Evolutionary conservation across 495 filamentous ascomycete genomes (phyloP).

Genomic region (Penicillium taxi): DNA sequence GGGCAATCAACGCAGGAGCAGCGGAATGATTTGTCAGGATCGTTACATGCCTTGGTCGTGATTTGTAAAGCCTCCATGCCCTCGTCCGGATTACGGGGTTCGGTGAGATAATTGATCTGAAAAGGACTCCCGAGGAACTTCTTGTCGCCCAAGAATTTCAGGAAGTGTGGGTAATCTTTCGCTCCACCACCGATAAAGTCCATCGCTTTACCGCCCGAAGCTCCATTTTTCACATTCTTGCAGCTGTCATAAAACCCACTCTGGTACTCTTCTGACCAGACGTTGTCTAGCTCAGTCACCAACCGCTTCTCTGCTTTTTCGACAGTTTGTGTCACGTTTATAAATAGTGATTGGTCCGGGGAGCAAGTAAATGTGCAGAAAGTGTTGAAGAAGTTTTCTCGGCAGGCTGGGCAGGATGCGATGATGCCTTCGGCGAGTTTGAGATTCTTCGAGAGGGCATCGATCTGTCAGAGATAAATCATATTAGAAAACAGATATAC

Average conservation of each 20-base stretch:
- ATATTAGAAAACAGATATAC: too few species aligned
- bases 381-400: constrained; percentile 93
- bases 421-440: constrained; percentile 84
- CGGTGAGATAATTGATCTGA: constrained; percentile 83
- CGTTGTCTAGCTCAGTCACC: constrained; percentile 81
- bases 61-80: constrained; percentile 60
- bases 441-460: constrained; percentile 69
- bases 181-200: constrained; percentile 92
- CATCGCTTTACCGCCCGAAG: constrained; percentile 86
- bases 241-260: constrained; percentile 91
- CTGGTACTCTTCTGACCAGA: constrained; percentile 82
- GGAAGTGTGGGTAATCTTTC: constrained; percentile 74
- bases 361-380: constrained; percentile 98
- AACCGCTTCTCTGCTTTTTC: constrained; percentile 57
- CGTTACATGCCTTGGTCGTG: constrained; percentile 76
- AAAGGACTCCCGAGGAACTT: constrained; percentile 86
- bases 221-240: constrained; percentile 96
- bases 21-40: constrained; percentile 70
- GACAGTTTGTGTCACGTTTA: constrained; percentile 85
- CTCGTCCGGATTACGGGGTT: constrained; percentile 44
- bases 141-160: constrained; percentile 89
- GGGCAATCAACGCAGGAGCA: constrained; percentile 93
- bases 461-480: constrained; percentile 45
- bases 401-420: constrained; percentile 87
- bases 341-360: constrained; percentile 87